phyloP scores from a whole-genome alignment of 2,329 filamentous ascomycete genomes.

The Bipolaris oryzae region DNA sequence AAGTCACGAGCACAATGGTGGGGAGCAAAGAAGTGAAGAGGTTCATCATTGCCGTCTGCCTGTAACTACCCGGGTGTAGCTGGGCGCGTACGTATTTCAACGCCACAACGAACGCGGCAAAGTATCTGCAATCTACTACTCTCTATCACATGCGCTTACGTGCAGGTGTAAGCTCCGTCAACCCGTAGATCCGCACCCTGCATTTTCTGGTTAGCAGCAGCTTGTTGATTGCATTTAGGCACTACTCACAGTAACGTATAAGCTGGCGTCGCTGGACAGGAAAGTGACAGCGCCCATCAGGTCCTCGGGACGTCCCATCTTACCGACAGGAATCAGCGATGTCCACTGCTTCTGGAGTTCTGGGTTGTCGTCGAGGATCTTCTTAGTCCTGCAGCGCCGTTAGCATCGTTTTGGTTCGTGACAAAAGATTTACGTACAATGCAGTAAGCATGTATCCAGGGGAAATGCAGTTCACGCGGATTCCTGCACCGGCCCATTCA shows the following conservation, averaged over 20 bases:
- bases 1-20: no score
- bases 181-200: constrained; percentile 76
- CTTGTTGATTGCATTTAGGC: not conserved
- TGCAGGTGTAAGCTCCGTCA: constrained; percentile 88
- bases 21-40: not conserved
- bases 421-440: constrained; percentile 64
- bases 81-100: not conserved
- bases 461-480: constrained; percentile 93
- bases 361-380: constrained; percentile 92
- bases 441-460: constrained; percentile 97
- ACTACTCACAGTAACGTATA: constrained; percentile 45
- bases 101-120: not conserved
- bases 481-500: constrained; percentile 87
- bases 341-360: constrained; percentile 90
- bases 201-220: constrained; percentile 32
- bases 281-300: constrained; percentile 93
- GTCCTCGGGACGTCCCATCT: constrained; percentile 91
- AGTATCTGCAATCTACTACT: not conserved
- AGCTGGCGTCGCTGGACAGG: constrained; percentile 74
- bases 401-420: constrained; percentile 9
- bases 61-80: not conserved
- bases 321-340: constrained; percentile 86
- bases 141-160: constrained; percentile 48
- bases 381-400: constrained; percentile 71
- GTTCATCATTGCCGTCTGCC: not conserved